Evolutionary conservation across 139 green algal species (phyloP), one percentile per base, ranked within the genome.

Genomic region (Ettlia oleoabundans): DNA sequence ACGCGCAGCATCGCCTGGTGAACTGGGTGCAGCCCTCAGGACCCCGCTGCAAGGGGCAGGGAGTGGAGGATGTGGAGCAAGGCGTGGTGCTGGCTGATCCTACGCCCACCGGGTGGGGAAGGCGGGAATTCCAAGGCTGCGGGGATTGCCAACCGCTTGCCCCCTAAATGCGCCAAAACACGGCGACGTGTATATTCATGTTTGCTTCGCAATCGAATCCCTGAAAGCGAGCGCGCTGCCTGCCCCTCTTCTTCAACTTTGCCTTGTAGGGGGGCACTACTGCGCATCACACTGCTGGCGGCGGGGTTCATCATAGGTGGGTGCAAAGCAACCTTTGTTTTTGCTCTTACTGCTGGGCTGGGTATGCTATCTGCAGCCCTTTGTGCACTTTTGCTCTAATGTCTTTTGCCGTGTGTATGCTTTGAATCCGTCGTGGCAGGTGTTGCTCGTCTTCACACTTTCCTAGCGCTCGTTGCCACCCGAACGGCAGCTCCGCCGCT

Each of bases 221-320:
- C 47, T 58, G 47, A 15, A 10, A 58, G 47, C 47, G 10, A 10
- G 10, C 47, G 15, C 47, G 21, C 18, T 65, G 55, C 55, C 55
- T 28, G 13, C 37, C 26, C 30, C 72, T 19, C 28, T 21, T 3
- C 38, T 32, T 24, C 22, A 30, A 24, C 13, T 51, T 21, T 24
- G 47, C 47, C 5, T 42, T 75, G 63, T 63, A 82, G 76, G 10
- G 78, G 76, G 1, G 78, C 78, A 2, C 18, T 83, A 41, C 77
- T 98, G 77, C 82, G 92, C 43, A 90, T 98, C 71, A 98, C 95
- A 0, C 90, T 98, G 22, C 91, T 98, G 61, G 95, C 95, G 26
- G 93, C 95, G 18, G 95, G 95, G 38, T 98, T 97, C 62, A 85
- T 98, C 47, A 97, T 98, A 43, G 91, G 90, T 72, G 22, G 35